Evolutionary conservation across 805 yeast genomes (phyloP).

Genomic region (Candida piceae): DNA sequence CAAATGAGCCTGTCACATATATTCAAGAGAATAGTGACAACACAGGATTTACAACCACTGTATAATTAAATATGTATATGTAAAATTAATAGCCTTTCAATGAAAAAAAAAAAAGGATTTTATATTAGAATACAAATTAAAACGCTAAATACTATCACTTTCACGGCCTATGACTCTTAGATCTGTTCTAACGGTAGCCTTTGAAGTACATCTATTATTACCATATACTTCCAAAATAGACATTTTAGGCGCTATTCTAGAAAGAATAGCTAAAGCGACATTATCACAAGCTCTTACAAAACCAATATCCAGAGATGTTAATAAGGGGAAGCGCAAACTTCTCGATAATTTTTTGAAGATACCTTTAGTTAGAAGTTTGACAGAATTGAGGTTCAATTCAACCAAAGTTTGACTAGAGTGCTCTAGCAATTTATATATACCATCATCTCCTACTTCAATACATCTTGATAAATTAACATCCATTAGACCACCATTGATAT

Average conservation of each 20-base stretch:
- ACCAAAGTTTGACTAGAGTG: slow-evolving; percentile 66
- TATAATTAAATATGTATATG: background rate
- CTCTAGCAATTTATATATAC: slow-evolving; percentile 50
- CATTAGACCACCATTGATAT: slow-evolving; percentile 52
- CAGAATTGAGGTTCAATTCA: slow-evolving; percentile 68
- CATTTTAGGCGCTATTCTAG: slow-evolving; percentile 56
- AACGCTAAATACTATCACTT: slow-evolving; percentile 51
- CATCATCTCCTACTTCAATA: slow-evolving; percentile 55
- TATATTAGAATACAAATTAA: too few relatives aligned
- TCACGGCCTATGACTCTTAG: slow-evolving; percentile 70
- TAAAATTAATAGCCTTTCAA: too few relatives aligned
- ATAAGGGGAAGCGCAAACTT: slow-evolving; percentile 44
- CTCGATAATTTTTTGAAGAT: slow-evolving; percentile 45
- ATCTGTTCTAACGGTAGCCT: slow-evolving; percentile 47
- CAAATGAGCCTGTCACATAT: slow-evolving; percentile 42
- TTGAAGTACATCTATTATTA: slow-evolving; percentile 57
- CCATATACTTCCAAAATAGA: slow-evolving; percentile 78
- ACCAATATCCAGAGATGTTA: slow-evolving; percentile 70
- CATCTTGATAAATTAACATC: slow-evolving; percentile 63
- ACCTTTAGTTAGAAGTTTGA: slow-evolving; percentile 49
- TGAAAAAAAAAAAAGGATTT: too few relatives aligned
- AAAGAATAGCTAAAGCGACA: slow-evolving; percentile 50
- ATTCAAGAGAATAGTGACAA: slow-evolving; percentile 26
- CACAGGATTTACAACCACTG: too few relatives aligned
- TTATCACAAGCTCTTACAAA: slow-evolving; percentile 78